Conservation (phyloP, 108 stramenopile genomes). For the Poteriospumella lacustris region DNA sequence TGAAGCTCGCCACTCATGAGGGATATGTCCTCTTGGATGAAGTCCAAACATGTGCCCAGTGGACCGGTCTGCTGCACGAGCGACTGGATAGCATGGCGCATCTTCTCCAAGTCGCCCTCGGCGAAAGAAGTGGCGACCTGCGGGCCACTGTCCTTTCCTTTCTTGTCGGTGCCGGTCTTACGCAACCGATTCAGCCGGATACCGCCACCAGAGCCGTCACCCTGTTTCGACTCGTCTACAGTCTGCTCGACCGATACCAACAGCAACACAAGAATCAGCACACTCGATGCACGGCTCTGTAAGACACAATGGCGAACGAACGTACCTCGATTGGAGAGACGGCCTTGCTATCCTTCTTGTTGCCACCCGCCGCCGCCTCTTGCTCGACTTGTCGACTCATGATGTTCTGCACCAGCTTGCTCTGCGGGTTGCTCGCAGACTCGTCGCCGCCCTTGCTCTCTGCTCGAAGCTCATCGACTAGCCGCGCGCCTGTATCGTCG, state of each 20-base stretch:
- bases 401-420: conserved; percentile 51
- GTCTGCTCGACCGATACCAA: not conserved
- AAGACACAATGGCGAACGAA: too few species aligned
- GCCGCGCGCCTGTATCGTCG: not conserved
- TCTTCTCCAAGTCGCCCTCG: conserved; percentile 47
- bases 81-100: conserved; percentile 56
- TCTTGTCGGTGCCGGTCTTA: conserved; percentile 22
- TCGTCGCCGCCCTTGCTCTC: conserved; percentile 27
- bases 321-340: too few species aligned
- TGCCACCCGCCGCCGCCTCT: conserved; percentile 36
- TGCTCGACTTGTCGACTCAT: conserved; percentile 30
- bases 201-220: not conserved
- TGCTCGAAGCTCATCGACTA: conserved; percentile 1
- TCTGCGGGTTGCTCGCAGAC: conserved; percentile 31
- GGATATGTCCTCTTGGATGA: conserved; percentile 56
- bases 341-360: not conserved
- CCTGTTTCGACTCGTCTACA: not conserved
- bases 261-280: too few species aligned
- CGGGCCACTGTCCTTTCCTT: not conserved
- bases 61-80: conserved; percentile 63
- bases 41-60: conserved; percentile 65
- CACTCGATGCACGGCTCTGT: too few species aligned
- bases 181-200: not conserved
- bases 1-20: conserved; percentile 57
- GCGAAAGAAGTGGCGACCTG: not conserved